A percentile compares a stretch with the other conserved stretches of the same genome.
Evolutionary conservation across 2,329 filamentous ascomycete genomes (phyloP).

Genomic region (Lasiodiplodia sp.): DNA sequence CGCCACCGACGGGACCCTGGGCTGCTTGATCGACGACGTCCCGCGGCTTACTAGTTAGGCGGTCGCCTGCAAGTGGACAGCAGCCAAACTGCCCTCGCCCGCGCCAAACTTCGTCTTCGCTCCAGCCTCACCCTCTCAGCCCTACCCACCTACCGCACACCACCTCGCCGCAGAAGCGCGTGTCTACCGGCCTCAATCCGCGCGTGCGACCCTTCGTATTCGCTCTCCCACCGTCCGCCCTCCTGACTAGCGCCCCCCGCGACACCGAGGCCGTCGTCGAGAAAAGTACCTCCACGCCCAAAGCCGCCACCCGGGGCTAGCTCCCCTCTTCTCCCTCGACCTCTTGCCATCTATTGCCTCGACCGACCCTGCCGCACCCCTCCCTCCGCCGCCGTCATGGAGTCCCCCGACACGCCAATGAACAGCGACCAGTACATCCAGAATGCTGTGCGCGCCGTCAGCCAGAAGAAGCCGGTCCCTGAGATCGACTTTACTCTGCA

Average conservation of each 20-base stretch:
- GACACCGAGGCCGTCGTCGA: background rate
- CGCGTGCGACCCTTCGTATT: constrained; percentile 14
- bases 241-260: constrained; percentile 10
- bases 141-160: background rate
- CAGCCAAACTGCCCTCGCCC: background rate
- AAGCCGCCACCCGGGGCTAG: constrained; percentile 21
- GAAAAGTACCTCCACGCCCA: constrained; percentile 17
- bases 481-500: constrained; percentile 99
- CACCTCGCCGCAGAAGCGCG: constrained; percentile 7
- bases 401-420: constrained; percentile 45
- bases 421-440: constrained; percentile 66
- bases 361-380: background rate
- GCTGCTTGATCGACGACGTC: constrained; percentile 29
- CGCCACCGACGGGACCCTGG: constrained; percentile 28
- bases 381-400: constrained; percentile 35
- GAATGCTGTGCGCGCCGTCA: constrained; percentile 89
- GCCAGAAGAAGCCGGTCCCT: constrained; percentile 91
- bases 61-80: constrained; percentile 17
- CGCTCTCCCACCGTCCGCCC: background rate
- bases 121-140: constrained; percentile 14
- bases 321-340: constrained; percentile 20
- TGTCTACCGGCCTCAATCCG: constrained; percentile 5
- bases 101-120: constrained; percentile 3
- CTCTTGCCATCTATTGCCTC: constrained; percentile 5
- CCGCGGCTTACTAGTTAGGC: constrained; percentile 27